phyloP scores from a whole-genome alignment of 192 early-diverging fungal species.

The Gamsiella multidivaricata region DNA sequence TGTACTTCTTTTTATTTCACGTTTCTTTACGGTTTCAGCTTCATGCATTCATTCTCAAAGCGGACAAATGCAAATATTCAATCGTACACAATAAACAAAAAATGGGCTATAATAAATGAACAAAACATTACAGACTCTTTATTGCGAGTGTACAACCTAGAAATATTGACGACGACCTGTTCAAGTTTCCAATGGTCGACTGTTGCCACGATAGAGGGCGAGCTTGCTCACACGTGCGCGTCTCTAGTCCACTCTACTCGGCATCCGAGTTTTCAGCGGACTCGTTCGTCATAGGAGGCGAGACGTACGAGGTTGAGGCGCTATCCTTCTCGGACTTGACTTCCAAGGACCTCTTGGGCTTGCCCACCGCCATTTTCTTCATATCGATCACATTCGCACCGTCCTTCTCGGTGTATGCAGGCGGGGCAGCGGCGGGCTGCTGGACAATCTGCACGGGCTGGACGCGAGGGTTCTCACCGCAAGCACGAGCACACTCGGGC shows the following conservation, averaged over 20 bases:
- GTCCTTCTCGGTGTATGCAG: background rate
- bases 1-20: conserved; percentile 8
- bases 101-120: too few species aligned
- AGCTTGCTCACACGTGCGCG: too few species aligned
- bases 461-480: conserved; percentile 25
- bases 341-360: background rate
- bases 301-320: background rate
- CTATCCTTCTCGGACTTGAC: background rate
- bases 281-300: background rate
- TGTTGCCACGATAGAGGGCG: too few species aligned
- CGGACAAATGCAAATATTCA: too few species aligned
- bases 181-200: too few species aligned
- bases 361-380: background rate
- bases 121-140: too few species aligned
- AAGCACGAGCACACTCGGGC: conserved; percentile 16
- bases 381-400: background rate
- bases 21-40: too few species aligned
- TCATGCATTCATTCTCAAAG: too few species aligned
- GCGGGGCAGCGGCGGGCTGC: background rate
- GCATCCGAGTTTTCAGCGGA: background rate
- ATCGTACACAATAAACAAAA: too few species aligned
- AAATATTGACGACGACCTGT: too few species aligned
- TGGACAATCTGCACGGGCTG: background rate
- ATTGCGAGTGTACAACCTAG: too few species aligned
- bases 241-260: too few species aligned